Evolutionary conservation across 768 basidiomycete genomes (phyloP), one percentile per base, ranked within the genome.

Genomic region (Suillus cothurnatus): DNA sequence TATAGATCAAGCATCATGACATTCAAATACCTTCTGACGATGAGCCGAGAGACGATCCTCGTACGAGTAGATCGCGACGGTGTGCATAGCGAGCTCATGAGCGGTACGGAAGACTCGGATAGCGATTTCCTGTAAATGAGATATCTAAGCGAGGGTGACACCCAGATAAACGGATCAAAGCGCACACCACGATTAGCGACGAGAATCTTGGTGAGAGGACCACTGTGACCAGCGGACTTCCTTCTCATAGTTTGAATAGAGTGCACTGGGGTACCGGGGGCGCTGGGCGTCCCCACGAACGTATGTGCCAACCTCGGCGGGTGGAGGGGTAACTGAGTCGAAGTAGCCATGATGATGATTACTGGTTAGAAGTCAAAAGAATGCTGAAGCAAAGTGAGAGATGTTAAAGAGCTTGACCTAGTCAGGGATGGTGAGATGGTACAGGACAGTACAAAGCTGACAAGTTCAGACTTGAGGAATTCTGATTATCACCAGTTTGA

Each of bases 71-170:
- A 99, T 98, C 43, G 97, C 97, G 63, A 99, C 97, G 57, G 96
- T 97, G 77, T 96, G 94, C 96, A 99, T 97, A 12, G 96, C 97
- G 66, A 99, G 85, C 75, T 99, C 97, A 81, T 99, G 97, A 59
- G 97, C 93, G 0, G 96, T 98, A 73, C 96, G 85, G 85, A 99
- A 99, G 49, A 99, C 95, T 74, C 97, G 93, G 72, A 99, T 95
- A 34, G 97, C 97, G 78, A 99, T 99, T 91, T 99, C 95, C 94
- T 95, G 74, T 43, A 67, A 61, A 62, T n/a, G 68, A 60, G 49
- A 62, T 15, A 50, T 28, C 12, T 67, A 36, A 65, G 53, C 17
- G 43, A 64, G 64, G 19, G 34, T 39, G 38, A 52, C 43, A 64
- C 63, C 66, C 21, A 61, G 31, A 45, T 52, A 34, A 72, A 62